phyloP scores from a whole-genome alignment of 805 yeast genomes.

The Maudiozyma saulgeensis region DNA sequence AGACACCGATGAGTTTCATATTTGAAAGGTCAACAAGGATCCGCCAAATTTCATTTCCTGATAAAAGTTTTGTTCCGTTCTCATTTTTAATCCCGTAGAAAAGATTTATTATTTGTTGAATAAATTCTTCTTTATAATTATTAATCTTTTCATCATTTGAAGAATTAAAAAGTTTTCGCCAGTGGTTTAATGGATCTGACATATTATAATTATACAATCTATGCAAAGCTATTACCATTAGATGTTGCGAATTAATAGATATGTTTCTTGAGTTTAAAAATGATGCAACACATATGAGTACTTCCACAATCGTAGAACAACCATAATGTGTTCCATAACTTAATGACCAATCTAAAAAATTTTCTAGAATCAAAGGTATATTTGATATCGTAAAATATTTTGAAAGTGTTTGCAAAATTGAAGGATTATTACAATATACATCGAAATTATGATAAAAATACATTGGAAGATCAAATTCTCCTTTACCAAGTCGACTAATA shows the following conservation, averaged over 20 bases:
- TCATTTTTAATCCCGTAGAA: constrained; percentile 4
- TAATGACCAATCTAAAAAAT: constrained; percentile 1
- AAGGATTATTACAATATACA: constrained; percentile 8
- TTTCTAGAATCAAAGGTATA: background rate
- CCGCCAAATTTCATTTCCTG: constrained; percentile 18
- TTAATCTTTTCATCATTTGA: background rate
- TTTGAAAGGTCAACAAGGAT: constrained; percentile 11
- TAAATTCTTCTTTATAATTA: background rate
- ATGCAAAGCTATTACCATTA: constrained; percentile 2
- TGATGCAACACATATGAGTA: background rate
- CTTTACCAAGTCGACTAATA: background rate
- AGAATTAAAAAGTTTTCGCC: background rate
- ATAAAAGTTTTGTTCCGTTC: constrained; percentile 8
- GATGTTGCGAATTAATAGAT: constrained; percentile 5
- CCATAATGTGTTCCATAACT: background rate
- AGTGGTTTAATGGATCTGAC: background rate
- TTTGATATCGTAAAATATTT: constrained; percentile 4
- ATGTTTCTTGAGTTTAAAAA: background rate
- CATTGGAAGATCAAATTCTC: constrained; percentile 12
- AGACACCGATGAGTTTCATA: constrained; percentile 12
- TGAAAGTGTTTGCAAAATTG: constrained; percentile 4
- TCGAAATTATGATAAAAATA: constrained; percentile 11
- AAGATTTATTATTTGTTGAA: background rate
- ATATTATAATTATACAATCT: background rate
- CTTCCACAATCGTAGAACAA: background rate